These are phyloP conservation scores for Puccinia triticina DNA, from an alignment of 1,284 basidiomycete genomes.

Conservation along the genomic window DNA sequence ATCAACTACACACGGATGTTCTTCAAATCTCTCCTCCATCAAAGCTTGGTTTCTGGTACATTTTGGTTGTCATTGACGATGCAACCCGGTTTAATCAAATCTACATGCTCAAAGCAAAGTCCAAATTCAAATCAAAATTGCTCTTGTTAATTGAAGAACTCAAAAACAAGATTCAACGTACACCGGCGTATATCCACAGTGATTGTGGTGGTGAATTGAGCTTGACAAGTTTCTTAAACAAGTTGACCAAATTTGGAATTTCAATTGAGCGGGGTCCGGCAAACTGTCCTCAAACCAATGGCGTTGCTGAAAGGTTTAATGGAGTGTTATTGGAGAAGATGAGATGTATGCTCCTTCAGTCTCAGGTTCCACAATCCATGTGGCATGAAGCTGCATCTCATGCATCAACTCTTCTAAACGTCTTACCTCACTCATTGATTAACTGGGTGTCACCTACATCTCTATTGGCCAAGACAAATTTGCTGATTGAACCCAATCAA, in stretches of 20 bases:
- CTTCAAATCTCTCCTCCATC: background rate
- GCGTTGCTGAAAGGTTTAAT: slow-evolving; percentile 7
- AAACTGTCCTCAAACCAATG: slow-evolving; percentile 25
- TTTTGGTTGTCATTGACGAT: slow-evolving; percentile 33
- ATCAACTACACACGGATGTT: too few species aligned
- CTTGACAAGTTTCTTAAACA: too few species aligned
- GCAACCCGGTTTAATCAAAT: slow-evolving; percentile 2
- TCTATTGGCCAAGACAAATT: background rate
- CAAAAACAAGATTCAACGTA: background rate
- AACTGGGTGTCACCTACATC: background rate
- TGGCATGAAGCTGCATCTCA: slow-evolving; percentile 3
- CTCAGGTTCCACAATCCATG: background rate
- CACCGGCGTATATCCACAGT: slow-evolving; percentile 5
- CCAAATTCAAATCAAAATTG: background rate
- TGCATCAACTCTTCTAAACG: background rate
- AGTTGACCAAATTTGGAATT: too few species aligned
- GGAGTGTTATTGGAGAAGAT: background rate
- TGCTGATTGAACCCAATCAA: background rate
- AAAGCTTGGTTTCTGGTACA: background rate
- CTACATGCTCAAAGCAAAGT: background rate
- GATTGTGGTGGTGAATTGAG: too few species aligned
- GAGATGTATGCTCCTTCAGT: too few species aligned
- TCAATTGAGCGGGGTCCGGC: slow-evolving; percentile 3
- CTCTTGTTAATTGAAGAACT: background rate
- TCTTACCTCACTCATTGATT: background rate